phyloP scores from a whole-genome alignment of 2,329 filamentous ascomycete genomes.

The Microdochium nivale region DNA sequence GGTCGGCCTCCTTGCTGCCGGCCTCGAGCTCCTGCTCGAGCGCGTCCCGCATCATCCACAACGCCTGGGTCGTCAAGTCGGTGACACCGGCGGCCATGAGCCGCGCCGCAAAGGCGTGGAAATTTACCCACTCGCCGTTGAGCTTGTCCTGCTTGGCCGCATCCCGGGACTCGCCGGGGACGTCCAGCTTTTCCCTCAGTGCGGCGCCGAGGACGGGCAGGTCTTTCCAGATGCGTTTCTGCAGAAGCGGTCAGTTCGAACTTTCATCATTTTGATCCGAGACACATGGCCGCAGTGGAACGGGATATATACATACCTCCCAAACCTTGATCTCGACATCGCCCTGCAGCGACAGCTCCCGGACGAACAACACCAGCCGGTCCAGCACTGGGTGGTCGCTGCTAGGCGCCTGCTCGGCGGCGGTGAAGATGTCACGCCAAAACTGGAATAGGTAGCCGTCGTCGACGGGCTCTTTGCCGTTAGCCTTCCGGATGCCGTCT shows the following conservation, averaged over 20 bases:
- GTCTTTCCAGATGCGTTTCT: slow-evolving; percentile 14
- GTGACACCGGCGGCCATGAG: slow-evolving; percentile 14
- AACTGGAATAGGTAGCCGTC: slow-evolving; percentile 14
- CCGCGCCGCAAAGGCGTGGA: slow-evolving; percentile 18
- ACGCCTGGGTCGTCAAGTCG: slow-evolving; percentile 7
- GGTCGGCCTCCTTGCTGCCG: slow-evolving; percentile 6
- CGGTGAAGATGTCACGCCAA: slow-evolving; percentile 12
- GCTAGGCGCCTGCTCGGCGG: slow-evolving; percentile 14
- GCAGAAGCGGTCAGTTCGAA: slow-evolving; percentile 1
- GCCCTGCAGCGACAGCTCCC: slow-evolving; percentile 15
- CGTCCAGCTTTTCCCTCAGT: slow-evolving; percentile 13
- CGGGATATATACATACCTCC: too few species aligned
- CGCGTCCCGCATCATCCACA: slow-evolving; percentile 19
- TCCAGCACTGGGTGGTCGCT: slow-evolving; percentile 15
- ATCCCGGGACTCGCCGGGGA: background rate
- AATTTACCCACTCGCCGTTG: slow-evolving; percentile 9
- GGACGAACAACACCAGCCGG: slow-evolving; percentile 14
- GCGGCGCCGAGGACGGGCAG: slow-evolving; percentile 15
- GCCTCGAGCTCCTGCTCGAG: slow-evolving; percentile 12
- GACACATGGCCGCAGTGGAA: too few species aligned
- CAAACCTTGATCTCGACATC: slow-evolving; percentile 14
- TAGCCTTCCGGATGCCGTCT: background rate
- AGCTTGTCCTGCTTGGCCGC: slow-evolving; percentile 4
- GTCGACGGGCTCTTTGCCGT: slow-evolving; percentile 3
- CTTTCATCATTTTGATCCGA: background rate